Conservation (phyloP, 495 filamentous ascomycete genomes). For the Pyrenula massariospora region DNA sequence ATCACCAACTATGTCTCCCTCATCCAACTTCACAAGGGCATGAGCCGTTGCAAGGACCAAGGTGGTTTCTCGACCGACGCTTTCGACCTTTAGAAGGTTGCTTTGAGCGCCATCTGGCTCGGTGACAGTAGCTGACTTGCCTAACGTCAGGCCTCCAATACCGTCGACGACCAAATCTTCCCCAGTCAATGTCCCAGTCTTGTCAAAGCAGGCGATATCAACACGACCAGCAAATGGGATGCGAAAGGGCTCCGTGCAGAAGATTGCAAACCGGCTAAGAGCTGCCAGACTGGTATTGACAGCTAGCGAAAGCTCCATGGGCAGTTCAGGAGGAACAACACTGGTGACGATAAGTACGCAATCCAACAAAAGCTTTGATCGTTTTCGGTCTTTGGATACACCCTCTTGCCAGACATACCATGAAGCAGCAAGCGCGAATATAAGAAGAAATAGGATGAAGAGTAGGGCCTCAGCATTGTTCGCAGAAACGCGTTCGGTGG, state of each 20-base stretch:
- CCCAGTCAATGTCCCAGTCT: conserved; percentile 93
- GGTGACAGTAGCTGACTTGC: conserved; percentile 49
- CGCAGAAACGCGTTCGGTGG: conserved; percentile 93
- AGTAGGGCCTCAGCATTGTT: conserved; percentile 90
- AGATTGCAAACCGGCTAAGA: conserved; percentile 88
- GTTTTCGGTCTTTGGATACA: conserved; percentile 82
- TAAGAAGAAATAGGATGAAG: conserved; percentile 92
- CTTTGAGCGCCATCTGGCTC: conserved; percentile 72
- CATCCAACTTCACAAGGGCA: conserved; percentile 88
- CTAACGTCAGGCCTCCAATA: conserved; percentile 77
- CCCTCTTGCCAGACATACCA: conserved; percentile 99
- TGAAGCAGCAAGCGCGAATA: conserved; percentile 95
- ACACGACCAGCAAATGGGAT: conserved; percentile 95
- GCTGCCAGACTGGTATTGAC: conserved; percentile 98
- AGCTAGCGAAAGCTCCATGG: conserved; percentile 94
- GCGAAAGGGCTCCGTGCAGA: conserved; percentile 98
- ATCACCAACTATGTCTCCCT: conserved; percentile 94
- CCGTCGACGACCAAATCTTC: conserved; percentile 97
- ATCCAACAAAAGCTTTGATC: conserved; percentile 92
- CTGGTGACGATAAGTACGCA: conserved; percentile 96
- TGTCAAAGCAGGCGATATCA: conserved; percentile 97
- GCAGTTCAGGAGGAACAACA: conserved; percentile 92
- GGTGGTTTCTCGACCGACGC: conserved; percentile 67
- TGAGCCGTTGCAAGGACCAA: conserved; percentile 93
- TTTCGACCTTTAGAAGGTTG: conserved; percentile 51